Percentiles rank a stretch among this genome's conserved stretches.
These are phyloP conservation scores for Zychaea mexicana DNA, from an alignment of 371 early-diverging fungal species.

Conservation along the genomic window DNA sequence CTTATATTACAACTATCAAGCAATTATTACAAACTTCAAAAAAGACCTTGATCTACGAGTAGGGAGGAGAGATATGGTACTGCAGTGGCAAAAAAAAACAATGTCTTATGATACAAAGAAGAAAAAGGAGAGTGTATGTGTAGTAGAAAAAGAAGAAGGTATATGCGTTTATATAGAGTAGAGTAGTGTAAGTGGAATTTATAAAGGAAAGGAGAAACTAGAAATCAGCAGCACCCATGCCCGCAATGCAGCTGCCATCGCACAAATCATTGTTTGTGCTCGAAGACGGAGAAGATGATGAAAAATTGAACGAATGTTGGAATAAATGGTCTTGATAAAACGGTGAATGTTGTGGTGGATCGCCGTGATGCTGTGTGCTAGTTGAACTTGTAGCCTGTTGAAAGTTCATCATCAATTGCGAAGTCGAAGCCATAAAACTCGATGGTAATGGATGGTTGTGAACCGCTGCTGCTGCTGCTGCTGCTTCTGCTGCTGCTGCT, in stretches of 20 bases:
- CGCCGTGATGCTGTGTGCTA: background rate
- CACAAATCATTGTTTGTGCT: conserved; percentile 7
- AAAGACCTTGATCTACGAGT: background rate
- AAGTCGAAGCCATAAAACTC: conserved; percentile 11
- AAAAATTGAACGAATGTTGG: conserved; percentile 6
- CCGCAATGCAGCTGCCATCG: conserved; percentile 15
- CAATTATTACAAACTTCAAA: too few relatives aligned
- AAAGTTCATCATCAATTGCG: conserved; percentile 12
- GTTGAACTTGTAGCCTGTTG: conserved; percentile 10
- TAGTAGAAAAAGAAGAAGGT: too few relatives aligned
- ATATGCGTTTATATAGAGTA: too few relatives aligned
- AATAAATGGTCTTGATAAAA: conserved; percentile 2
- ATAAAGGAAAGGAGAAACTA: background rate
- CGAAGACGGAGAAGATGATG: background rate
- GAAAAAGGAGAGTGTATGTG: too few relatives aligned
- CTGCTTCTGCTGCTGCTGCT: background rate
- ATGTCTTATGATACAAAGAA: conserved; percentile 1
- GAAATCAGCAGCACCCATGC: conserved; percentile 14
- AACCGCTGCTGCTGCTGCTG: background rate
- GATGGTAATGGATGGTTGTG: background rate
- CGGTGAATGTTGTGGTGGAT: background rate
- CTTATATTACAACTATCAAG: background rate
- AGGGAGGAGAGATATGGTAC: background rate
- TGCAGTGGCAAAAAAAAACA: background rate
- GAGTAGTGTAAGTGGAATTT: background rate